phyloP scores from a whole-genome alignment of 202 grass and related monocot species.

The Dendrocalamus latiflorus region DNA sequence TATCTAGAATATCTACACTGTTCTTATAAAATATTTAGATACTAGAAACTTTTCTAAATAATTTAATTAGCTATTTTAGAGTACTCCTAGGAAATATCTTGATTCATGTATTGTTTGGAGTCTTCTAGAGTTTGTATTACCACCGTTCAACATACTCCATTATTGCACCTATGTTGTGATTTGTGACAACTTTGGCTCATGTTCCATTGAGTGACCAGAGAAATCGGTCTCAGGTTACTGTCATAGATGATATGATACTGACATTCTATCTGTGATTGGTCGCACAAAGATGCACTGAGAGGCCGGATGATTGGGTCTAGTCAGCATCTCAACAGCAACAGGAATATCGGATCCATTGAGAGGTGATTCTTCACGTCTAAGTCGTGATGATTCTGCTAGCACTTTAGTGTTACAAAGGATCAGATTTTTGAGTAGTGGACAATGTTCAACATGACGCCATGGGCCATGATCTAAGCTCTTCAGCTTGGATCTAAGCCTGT shows the following conservation, averaged over 20 bases:
- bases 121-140: neutral
- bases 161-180: slow-evolving; percentile 11
- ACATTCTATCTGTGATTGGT: neutral
- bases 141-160: neutral
- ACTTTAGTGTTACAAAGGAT: slow-evolving; percentile 16
- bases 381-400: slow-evolving; percentile 24
- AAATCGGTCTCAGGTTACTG: slow-evolving; percentile 23
- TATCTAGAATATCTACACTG: too few species aligned
- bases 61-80: too few species aligned
- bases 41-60: too few species aligned
- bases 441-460: neutral
- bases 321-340: slow-evolving; percentile 14
- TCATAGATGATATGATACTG: slow-evolving; percentile 2
- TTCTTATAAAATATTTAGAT: too few species aligned
- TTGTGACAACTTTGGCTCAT: neutral
- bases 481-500: neutral
- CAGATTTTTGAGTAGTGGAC: neutral
- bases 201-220: neutral
- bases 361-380: slow-evolving; percentile 16
- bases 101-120: too few species aligned
- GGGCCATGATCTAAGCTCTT: neutral
- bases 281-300: neutral
- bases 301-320: neutral
- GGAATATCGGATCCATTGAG: slow-evolving; percentile 22
- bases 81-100: too few species aligned